Percentiles rank a stretch among this genome's conserved stretches.
These are phyloP conservation scores for Cryphonectria carpinicola DNA, from an alignment of 2,329 filamentous ascomycete genomes.

Conservation along the genomic window DNA sequence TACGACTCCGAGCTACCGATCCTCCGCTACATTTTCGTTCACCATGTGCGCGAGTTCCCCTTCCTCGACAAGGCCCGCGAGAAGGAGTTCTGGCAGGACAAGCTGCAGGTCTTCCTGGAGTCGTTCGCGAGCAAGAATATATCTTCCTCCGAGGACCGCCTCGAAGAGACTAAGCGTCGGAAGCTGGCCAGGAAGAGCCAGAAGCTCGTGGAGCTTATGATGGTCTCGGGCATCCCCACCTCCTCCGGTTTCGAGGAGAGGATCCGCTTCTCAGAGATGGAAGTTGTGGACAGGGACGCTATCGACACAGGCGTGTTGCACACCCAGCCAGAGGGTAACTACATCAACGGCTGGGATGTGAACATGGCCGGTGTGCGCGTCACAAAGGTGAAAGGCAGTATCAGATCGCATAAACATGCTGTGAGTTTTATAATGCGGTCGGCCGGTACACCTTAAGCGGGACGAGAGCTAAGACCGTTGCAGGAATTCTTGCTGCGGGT, in stretches of 20 bases:
- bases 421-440: conserved; percentile 52
- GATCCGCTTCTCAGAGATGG: conserved; percentile 94
- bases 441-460: not conserved
- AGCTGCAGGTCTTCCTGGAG: conserved; percentile 93
- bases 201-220: conserved; percentile 98
- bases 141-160: conserved; percentile 90
- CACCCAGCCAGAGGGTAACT: conserved; percentile 87
- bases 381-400: conserved; percentile 79
- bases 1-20: conserved; percentile 93
- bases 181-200: conserved; percentile 92
- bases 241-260: conserved; percentile 97
- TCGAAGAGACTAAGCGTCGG: conserved; percentile 93
- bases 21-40: conserved; percentile 94
- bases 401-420: conserved; percentile 89
- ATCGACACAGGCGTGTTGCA: conserved; percentile 88
- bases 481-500: conserved; percentile 90
- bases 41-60: conserved; percentile 96
- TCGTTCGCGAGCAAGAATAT: conserved; percentile 98
- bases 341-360: conserved; percentile 94
- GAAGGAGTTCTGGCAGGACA: conserved; percentile 99
- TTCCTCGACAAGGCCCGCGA: conserved; percentile 96
- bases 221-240: conserved; percentile 96
- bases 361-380: conserved; percentile 91
- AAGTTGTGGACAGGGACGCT: conserved; percentile 90
- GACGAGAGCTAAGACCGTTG: not conserved